Base-by-base conservation (phyloP, 2,329 filamentous ascomycete genomes). In the Curvularia sp. region DNA sequence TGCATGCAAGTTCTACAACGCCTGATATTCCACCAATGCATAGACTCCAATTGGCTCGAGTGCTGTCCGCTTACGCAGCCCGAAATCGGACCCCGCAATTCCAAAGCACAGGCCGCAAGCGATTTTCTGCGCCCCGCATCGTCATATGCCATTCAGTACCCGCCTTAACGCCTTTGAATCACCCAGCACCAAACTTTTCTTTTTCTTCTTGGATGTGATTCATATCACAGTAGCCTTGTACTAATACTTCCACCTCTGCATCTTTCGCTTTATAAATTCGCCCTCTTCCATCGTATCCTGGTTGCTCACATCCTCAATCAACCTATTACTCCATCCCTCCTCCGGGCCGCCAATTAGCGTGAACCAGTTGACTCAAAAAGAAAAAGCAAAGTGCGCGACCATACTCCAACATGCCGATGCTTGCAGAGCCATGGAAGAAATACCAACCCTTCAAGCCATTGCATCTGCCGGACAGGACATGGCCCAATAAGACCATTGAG, bases 401-500 rank as follows among this genome's bases (percentile, higher is more conserved):
- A 52, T 7, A 27, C n/a, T 34, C 19, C 67, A 73, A 58, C 28
- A 78, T 78, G 76, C 75, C 76, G 15, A 78, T 78, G 89, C 89
- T 93, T 77, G 86, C 89, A 71, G 87, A 92, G 69, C 89, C 90
- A 39, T 92, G 85, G 68, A 89, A 83, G 69, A 93, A 93, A 78
- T 93, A 93, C 83, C 87, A 85, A 78, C 80, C 81, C 52, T 93
- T 92, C 76, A 82, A 83, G 69, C 86, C 87, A 59, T 71, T 90
- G 53, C 79, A 90, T 71, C 81, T 92, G 39, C 86, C 87, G 27
- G 82, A 92, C 76, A 84, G 90, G 36, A 86, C 90, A 89, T 96
- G 93, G 93, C 93, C 93, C 10, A 86, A 85, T 74, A 93, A 91
- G 81, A 87, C 85, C 39, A 85, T 97, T 71, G 86, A 91, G 71